These are phyloP conservation scores for Tetrahymena borealis DNA, from an alignment of 73 alveolate species.

Conservation along the genomic window DNA sequence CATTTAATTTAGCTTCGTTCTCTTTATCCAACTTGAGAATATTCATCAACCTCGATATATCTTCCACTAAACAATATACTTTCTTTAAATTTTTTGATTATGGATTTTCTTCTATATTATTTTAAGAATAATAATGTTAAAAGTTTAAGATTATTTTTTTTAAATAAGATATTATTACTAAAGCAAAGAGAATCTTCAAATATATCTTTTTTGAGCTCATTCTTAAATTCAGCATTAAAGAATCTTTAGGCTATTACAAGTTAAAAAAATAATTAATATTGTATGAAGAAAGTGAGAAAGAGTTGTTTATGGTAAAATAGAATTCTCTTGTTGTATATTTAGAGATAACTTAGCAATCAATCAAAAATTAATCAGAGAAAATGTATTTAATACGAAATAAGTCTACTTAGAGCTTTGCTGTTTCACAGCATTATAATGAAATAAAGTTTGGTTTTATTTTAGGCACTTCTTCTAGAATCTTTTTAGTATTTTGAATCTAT, in stretches of 20 bases:
- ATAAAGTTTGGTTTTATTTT: neutral
- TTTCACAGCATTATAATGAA: neutral
- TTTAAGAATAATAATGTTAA: too few species aligned
- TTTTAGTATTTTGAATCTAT: neutral
- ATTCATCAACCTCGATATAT: neutral
- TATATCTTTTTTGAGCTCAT: neutral
- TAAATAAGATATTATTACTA: neutral
- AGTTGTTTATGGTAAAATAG: neutral
- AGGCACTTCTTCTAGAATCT: neutral
- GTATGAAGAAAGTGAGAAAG: neutral
- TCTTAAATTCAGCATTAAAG: neutral
- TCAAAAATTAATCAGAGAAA: neutral
- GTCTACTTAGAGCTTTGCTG: slow-evolving; percentile 4
- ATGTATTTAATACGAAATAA: neutral
- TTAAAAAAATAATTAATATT: neutral
- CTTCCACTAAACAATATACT: neutral
- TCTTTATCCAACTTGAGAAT: neutral
- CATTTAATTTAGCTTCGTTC: neutral
- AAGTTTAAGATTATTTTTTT: neutral
- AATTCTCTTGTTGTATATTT: neutral
- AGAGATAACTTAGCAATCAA: neutral
- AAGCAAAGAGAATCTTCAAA: neutral
- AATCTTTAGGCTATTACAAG: neutral
- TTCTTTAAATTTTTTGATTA: neutral
- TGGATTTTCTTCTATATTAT: neutral